These are phyloP conservation scores for Fistulinella cinereoalba DNA, from an alignment of 1,284 basidiomycete species.

Conservation along the genomic window DNA sequence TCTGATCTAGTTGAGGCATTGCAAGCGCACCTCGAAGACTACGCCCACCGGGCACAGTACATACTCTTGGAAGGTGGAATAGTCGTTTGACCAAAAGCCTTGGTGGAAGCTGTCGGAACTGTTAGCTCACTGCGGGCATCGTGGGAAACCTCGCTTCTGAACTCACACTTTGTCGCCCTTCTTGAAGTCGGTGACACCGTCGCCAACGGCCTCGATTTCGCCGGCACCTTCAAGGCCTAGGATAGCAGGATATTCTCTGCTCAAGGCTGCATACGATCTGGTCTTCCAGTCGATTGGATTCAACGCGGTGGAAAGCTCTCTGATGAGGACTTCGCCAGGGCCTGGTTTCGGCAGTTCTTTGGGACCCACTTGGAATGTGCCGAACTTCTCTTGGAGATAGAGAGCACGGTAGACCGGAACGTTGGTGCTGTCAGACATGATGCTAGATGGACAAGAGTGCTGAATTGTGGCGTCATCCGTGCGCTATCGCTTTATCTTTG, in stretches of 20 bases:
- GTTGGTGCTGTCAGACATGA: too few relatives aligned
- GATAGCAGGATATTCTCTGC: conserved; percentile 34
- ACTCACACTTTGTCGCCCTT: conserved; percentile 43
- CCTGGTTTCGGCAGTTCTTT: conserved; percentile 37
- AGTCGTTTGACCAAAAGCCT: too few relatives aligned
- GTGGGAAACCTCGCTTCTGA: too few relatives aligned
- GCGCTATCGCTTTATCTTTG: too few relatives aligned
- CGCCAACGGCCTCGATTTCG: conserved; percentile 41
- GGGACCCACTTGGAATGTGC: conserved; percentile 18
- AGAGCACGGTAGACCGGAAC: too few relatives aligned
- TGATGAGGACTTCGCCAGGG: conserved; percentile 44
- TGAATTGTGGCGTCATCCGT: too few relatives aligned
- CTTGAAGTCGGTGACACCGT: conserved; percentile 32
- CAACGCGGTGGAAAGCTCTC: conserved; percentile 40
- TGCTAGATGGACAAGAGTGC: too few relatives aligned
- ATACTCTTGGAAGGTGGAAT: conserved; percentile 34
- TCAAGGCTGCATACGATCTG: conserved; percentile 18
- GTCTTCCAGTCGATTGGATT: conserved; percentile 53
- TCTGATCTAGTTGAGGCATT: too few relatives aligned
- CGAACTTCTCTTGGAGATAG: conserved; percentile 20
- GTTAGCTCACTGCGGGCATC: too few relatives aligned
- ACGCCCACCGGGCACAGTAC: conserved; percentile 22
- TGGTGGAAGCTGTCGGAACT: too few relatives aligned
- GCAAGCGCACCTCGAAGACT: conserved; percentile 31
- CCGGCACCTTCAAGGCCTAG: conserved; percentile 50